Percentiles rank a stretch among this genome's conserved stretches.
Evolutionary conservation across 1,284 basidiomycete species (phyloP).

Genomic region (Cutaneotrichosporon dermatis): DNA sequence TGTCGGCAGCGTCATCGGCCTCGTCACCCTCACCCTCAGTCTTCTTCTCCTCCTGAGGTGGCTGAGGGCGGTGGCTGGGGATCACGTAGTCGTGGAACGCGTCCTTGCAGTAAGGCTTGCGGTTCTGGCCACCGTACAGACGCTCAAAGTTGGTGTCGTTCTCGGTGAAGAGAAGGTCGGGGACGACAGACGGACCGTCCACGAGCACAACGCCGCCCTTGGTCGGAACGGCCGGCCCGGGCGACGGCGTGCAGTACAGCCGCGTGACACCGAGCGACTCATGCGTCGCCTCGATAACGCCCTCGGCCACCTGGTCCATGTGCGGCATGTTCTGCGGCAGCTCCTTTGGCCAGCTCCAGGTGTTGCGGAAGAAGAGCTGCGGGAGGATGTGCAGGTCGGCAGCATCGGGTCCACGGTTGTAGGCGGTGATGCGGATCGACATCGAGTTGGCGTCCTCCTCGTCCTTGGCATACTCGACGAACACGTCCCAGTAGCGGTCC

Average conservation of each 20-base stretch:
- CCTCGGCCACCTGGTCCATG: conserved; percentile 55
- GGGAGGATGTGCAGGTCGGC: conserved; percentile 94
- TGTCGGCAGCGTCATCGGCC: conserved; percentile 24
- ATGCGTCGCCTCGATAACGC: conserved; percentile 68
- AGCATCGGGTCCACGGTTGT: conserved; percentile 92
- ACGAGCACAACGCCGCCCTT: conserved; percentile 58
- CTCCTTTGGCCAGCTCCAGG: conserved; percentile 90
- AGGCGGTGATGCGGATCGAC: conserved; percentile 89
- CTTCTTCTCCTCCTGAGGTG: conserved; percentile 23
- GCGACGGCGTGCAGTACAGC: conserved; percentile 85
- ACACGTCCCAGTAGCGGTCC: conserved; percentile 92
- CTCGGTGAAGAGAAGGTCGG: conserved; percentile 85
- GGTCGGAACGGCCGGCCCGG: conserved; percentile 76
- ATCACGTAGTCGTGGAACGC: conserved; percentile 99
- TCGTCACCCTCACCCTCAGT: conserved; percentile 33
- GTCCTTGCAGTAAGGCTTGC: conserved; percentile 82
- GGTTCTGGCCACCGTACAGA: conserved; percentile 82
- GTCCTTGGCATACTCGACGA: conserved; percentile 86
- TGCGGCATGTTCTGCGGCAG: conserved; percentile 69
- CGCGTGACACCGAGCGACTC: conserved; percentile 68
- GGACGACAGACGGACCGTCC: conserved; percentile 63
- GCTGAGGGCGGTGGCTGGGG: conserved; percentile 66
- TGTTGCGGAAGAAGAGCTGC: conserved; percentile 95
- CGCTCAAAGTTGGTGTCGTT: conserved; percentile 95
- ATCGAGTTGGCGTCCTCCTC: conserved; percentile 82